Evolutionary conservation across 2,329 filamentous ascomycete species (phyloP).

Genomic region (Exophiala viscosa): DNA sequence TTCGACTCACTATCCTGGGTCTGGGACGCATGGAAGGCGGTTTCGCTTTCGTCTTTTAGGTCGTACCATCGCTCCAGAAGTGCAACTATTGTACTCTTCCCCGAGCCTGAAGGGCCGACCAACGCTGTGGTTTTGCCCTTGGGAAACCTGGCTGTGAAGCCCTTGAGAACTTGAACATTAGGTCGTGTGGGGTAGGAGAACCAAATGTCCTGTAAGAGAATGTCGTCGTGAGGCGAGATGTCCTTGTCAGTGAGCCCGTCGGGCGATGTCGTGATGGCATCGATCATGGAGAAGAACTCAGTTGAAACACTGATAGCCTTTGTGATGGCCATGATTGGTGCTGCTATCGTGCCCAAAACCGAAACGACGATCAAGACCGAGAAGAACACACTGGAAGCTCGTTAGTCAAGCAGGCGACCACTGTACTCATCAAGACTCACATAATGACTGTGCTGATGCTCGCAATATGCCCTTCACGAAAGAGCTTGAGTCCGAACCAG

Average conservation of each 20-base stretch:
- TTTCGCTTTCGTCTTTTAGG: slow-evolving; percentile 13
- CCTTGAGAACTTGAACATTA: slow-evolving; percentile 35
- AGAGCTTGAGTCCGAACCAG: slow-evolving; percentile 38
- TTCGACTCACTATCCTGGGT: slow-evolving; percentile 3
- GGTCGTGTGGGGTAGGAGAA: slow-evolving; percentile 64
- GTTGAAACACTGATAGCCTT: slow-evolving; percentile 82
- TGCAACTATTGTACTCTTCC: slow-evolving; percentile 45
- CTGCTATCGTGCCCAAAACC: slow-evolving; percentile 35
- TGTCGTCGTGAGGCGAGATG: slow-evolving; percentile 62
- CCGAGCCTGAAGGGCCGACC: slow-evolving; percentile 45
- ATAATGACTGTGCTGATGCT: slow-evolving; percentile 38
- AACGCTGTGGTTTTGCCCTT: slow-evolving; percentile 41
- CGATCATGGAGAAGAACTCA: slow-evolving; percentile 75
- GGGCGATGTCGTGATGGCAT: slow-evolving; percentile 51
- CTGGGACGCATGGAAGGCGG: not conserved
- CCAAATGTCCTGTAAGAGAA: slow-evolving; percentile 60
- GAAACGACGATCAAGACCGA: slow-evolving; percentile 43
- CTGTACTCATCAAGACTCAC: slow-evolving; percentile 24
- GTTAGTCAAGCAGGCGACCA: slow-evolving; percentile 1
- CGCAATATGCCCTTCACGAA: slow-evolving; percentile 33
- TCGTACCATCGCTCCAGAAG: slow-evolving; percentile 45
- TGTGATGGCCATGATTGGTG: slow-evolving; percentile 36
- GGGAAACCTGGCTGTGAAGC: slow-evolving; percentile 34
- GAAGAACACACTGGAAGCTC: slow-evolving; percentile 34
- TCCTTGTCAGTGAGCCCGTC: slow-evolving; percentile 37